phyloP scores from a whole-genome alignment of 2,329 filamentous ascomycete genomes.

The Hansfordia pulvinata region DNA sequence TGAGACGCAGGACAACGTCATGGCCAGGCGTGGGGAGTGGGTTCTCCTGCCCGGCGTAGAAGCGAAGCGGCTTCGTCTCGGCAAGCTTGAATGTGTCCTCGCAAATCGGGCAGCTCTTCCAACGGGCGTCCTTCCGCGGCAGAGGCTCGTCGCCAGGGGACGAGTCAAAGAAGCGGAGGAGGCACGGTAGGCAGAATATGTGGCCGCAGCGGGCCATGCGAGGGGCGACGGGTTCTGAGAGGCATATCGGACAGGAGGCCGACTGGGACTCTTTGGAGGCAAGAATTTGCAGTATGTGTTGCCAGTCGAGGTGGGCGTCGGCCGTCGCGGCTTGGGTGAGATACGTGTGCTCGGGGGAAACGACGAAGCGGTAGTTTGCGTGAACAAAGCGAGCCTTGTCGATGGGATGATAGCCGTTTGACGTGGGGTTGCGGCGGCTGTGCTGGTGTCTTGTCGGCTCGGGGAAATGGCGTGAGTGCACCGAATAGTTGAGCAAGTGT shows the following conservation, averaged over 20 bases:
- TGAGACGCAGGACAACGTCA: conserved; percentile 78
- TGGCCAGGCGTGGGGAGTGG: conserved; percentile 68
- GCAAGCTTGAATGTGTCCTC: conserved; percentile 88
- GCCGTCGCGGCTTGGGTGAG: conserved; percentile 69
- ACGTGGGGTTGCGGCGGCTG: no score
- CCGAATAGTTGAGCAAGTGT: conserved; percentile 83
- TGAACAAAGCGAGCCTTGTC: conserved; percentile 92
- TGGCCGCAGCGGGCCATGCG: conserved; percentile 96
- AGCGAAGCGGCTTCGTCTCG: conserved; percentile 78
- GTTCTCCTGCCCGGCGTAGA: conserved; percentile 81
- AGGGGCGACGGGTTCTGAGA: conserved; percentile 83
- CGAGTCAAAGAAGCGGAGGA: conserved; percentile 92
- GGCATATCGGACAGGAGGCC: conserved; percentile 84
- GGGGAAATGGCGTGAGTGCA: conserved; percentile 59
- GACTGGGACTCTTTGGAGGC: conserved; percentile 82
- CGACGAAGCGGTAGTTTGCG: conserved; percentile 94
- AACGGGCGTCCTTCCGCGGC: conserved; percentile 58
- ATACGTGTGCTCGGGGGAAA: conserved; percentile 72
- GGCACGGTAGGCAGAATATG: conserved; percentile 87
- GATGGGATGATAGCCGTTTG: conserved; percentile 72
- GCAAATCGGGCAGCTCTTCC: conserved; percentile 95
- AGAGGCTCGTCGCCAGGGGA: conserved; percentile 55
- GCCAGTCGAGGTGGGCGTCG: conserved; percentile 84
- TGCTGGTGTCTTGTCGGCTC: conserved; percentile 37
- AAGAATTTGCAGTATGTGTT: conserved; percentile 78